Evolutionary conservation across 192 early-diverging fungal species (phyloP).

Genomic region (Lunasporangiospora selenospora): DNA sequence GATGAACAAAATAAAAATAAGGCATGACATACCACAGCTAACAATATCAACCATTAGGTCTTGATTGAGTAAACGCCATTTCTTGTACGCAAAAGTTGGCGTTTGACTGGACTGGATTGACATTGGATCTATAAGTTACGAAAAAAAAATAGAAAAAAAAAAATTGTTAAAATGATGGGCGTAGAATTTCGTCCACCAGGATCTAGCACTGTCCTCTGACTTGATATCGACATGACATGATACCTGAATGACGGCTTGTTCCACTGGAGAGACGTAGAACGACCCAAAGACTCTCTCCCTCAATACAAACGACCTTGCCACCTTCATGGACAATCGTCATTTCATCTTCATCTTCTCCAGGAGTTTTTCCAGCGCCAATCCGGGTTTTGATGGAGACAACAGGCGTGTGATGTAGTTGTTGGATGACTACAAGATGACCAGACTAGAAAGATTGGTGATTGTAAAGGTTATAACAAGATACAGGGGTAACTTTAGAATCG

Average conservation of each 20-base stretch:
- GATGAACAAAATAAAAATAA: background rate
- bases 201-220: background rate
- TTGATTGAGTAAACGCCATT: slow-evolving; percentile 58
- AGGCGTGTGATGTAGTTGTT: slow-evolving; percentile 55
- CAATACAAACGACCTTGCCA: slow-evolving; percentile 60
- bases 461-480: background rate
- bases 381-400: slow-evolving; percentile 57
- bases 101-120: slow-evolving; percentile 9
- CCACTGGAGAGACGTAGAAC: slow-evolving; percentile 58
- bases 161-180: too few relatives aligned
- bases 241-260: slow-evolving; percentile 23
- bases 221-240: background rate
- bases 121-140: slow-evolving; percentile 1
- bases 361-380: slow-evolving; percentile 35
- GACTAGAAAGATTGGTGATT: slow-evolving; percentile 20
- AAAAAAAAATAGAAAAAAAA: background rate
- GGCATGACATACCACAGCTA: slow-evolving; percentile 39
- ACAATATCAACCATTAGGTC: slow-evolving; percentile 52
- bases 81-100: slow-evolving; percentile 58
- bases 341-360: slow-evolving; percentile 58
- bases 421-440: slow-evolving; percentile 54
- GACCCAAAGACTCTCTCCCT: slow-evolving; percentile 62
- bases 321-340: slow-evolving; percentile 59
- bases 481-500: too few relatives aligned
- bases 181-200: too few relatives aligned